Evolutionary conservation across 1,284 basidiomycete genomes (phyloP).

Genomic region (Grifola frondosa): DNA sequence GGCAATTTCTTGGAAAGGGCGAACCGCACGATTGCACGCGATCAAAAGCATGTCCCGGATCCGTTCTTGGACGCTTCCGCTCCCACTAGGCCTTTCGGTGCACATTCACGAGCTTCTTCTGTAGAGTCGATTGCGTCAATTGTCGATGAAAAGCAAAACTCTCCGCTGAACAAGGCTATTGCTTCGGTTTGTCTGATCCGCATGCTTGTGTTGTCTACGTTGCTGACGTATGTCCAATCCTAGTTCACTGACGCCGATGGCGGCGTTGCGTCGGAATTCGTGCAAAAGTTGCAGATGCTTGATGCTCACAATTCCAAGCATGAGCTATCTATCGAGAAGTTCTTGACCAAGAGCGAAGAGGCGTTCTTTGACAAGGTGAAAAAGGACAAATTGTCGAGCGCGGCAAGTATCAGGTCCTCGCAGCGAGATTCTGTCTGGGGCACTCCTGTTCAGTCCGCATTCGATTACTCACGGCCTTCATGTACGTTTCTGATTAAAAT

Average conservation of each 20-base stretch:
- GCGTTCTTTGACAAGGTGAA: conserved; percentile 88
- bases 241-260: conserved; percentile 94
- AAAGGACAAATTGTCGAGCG: conserved; percentile 80
- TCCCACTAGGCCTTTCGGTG: conserved; percentile 74
- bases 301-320: conserved; percentile 86
- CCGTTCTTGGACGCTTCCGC: conserved; percentile 73
- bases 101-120: conserved; percentile 78
- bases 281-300: conserved; percentile 78
- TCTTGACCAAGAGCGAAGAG: conserved; percentile 86
- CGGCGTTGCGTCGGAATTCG: conserved; percentile 85
- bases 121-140: conserved; percentile 88
- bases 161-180: conserved; percentile 89
- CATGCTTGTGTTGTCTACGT: background rate
- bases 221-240: conserved; percentile 8
- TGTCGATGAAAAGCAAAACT: conserved; percentile 85
- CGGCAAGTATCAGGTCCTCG: conserved; percentile 75
- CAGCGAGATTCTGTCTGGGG: conserved; percentile 82
- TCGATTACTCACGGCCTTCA: conserved; percentile 68
- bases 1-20: conserved; percentile 82
- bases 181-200: conserved; percentile 60
- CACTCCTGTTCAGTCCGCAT: conserved; percentile 64
- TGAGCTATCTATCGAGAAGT: conserved; percentile 90
- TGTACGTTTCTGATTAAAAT: conserved; percentile 48
- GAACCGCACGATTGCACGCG: conserved; percentile 78
- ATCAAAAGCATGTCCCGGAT: conserved; percentile 74